phyloP scores from a whole-genome alignment of 345 rosid species.

The Firmiana major region DNA sequence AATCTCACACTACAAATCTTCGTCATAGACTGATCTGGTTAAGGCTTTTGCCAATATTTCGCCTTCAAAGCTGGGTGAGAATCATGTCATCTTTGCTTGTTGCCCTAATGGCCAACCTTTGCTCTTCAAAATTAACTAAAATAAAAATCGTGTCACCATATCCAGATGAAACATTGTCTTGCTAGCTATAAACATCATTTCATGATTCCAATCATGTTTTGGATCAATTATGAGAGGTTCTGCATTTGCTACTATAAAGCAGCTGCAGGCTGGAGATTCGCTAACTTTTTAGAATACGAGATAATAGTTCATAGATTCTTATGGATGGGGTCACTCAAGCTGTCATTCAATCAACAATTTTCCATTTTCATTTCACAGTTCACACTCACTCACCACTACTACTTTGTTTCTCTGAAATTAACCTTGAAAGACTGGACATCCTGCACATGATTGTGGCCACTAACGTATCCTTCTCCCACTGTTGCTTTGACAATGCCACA shows the following conservation, averaged over 20 bases:
- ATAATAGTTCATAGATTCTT: background rate
- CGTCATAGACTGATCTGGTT: no score
- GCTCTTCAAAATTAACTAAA: background rate
- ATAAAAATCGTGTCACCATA: no score
- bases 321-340: background rate
- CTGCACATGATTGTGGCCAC: background rate
- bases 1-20: no score
- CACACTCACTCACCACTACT: background rate
- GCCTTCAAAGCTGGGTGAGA: no score
- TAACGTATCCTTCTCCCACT: background rate
- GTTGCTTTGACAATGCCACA: background rate
- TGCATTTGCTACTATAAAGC: background rate
- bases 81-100: no score
- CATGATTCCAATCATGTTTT: slow-evolving; percentile 3
- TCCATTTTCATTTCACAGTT: background rate
- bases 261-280: slow-evolving; percentile 7
- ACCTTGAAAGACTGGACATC: background rate
- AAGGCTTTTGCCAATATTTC: no score
- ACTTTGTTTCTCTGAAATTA: background rate
- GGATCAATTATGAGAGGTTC: background rate
- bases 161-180: background rate
- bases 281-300: background rate
- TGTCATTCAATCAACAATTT: background rate
- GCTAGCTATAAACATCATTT: background rate
- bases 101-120: no score